Evolutionary conservation across 208 protist species (phyloP).

Genomic region (Leishmania tarentolae): DNA sequence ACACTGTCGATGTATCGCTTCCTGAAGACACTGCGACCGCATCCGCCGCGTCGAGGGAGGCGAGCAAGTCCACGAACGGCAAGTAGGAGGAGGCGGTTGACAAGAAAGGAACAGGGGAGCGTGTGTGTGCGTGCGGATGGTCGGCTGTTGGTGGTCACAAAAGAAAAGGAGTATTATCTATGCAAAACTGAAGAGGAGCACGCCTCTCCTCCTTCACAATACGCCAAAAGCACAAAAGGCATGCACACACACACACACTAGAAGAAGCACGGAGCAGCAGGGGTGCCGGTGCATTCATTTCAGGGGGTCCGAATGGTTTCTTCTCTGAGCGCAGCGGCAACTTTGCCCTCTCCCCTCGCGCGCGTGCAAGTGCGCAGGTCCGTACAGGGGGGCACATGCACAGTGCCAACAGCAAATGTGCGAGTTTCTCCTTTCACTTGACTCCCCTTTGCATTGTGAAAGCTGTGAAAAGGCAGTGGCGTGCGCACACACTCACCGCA

Average conservation of each 20-base stretch:
- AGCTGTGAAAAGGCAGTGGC: background rate
- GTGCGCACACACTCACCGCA: conserved; percentile 1
- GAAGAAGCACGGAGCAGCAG: background rate
- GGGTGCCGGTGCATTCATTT: background rate
- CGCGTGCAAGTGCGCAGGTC: background rate
- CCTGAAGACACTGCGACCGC: background rate
- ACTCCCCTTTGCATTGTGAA: background rate
- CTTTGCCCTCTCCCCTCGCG: no score
- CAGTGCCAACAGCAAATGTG: background rate
- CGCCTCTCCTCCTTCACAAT: background rate
- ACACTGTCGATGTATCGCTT: conserved; percentile 4
- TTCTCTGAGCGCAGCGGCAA: background rate
- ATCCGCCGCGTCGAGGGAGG: background rate
- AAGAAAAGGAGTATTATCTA: background rate
- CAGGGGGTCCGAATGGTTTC: background rate
- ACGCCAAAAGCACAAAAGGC: background rate
- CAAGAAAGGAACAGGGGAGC: background rate
- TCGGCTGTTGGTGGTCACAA: background rate
- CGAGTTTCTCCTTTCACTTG: background rate
- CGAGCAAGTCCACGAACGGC: background rate
- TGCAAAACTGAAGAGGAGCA: background rate
- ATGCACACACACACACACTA: background rate
- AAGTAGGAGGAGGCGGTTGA: background rate
- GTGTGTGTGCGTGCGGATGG: background rate
- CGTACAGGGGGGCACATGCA: background rate